Evolutionary conservation across 306 rosid genomes (phyloP).

Genomic region (Citrullus amarus): DNA sequence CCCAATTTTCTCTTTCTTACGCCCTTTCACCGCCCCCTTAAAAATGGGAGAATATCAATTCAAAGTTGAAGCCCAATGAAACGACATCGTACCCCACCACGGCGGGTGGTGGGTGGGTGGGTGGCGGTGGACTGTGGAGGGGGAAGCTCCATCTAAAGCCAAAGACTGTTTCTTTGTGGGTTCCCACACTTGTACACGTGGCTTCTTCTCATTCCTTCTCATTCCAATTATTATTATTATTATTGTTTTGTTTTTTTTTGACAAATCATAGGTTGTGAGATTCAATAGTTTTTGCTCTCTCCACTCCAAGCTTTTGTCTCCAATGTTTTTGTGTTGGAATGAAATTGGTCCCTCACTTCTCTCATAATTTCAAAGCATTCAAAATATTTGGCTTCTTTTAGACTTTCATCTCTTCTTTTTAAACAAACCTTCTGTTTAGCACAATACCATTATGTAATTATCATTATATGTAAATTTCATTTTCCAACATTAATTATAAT

Average conservation of each 20-base stretch:
- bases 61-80: neutral
- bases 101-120: neutral
- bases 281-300: neutral
- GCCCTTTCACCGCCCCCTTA: slow-evolving; percentile 1
- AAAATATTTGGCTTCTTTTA: neutral
- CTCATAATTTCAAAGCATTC: neutral
- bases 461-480: too few relatives aligned
- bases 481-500: too few relatives aligned
- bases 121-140: neutral
- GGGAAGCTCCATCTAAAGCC: neutral
- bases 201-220: neutral
- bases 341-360: neutral
- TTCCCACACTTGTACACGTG: neutral
- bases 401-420: neutral
- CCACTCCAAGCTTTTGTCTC: neutral
- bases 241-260: neutral
- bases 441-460: too few relatives aligned
- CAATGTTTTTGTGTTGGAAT: neutral
- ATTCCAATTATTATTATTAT: neutral
- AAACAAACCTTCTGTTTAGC: neutral
- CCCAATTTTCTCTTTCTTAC: neutral
- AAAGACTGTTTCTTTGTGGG: neutral
- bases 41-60: neutral
- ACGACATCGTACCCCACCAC: slow-evolving; percentile 6
- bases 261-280: neutral